phyloP scores from a whole-genome alignment of 345 rosid species.

The Trapa bicornis region DNA sequence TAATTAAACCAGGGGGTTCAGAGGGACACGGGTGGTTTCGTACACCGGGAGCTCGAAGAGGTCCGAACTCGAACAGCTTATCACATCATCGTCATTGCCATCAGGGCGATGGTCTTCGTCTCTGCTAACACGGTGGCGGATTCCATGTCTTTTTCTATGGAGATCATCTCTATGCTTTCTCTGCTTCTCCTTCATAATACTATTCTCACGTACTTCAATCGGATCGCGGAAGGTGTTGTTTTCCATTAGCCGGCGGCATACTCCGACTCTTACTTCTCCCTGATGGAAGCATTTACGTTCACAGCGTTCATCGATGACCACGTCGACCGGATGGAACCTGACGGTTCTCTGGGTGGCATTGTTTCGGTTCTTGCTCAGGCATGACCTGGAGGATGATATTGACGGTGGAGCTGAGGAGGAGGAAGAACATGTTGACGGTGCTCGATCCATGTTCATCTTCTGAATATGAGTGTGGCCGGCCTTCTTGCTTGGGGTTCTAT shows the following conservation, averaged over 20 bases:
- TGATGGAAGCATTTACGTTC: too few species aligned
- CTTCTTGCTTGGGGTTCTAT: conserved; percentile 18
- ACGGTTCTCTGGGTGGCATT: conserved; percentile 47
- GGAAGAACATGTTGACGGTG: conserved; percentile 28
- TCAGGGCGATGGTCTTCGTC: conserved; percentile 3
- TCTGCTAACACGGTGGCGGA: not conserved
- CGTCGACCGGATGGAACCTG: conserved; percentile 57
- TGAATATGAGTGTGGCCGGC: conserved; percentile 12
- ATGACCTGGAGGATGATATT: conserved; percentile 53
- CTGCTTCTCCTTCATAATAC: not conserved
- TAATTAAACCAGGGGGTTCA: not conserved
- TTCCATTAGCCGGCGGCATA: conserved; percentile 1
- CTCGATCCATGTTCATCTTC: conserved; percentile 28
- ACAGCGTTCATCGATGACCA: conserved; percentile 23
- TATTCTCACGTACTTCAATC: conserved; percentile 8
- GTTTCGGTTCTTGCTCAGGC: conserved; percentile 45
- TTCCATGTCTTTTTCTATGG: not conserved
- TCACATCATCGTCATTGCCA: conserved; percentile 19
- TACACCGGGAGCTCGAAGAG: conserved; percentile 30
- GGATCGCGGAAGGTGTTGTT: conserved; percentile 6
- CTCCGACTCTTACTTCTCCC: not conserved
- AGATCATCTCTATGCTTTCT: not conserved
- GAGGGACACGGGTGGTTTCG: not conserved
- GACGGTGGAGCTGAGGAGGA: conserved; percentile 34
- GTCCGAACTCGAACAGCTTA: conserved; percentile 44